Conservation (phyloP, 108 stramenopile genomes). For the Ochromonas danica region DNA sequence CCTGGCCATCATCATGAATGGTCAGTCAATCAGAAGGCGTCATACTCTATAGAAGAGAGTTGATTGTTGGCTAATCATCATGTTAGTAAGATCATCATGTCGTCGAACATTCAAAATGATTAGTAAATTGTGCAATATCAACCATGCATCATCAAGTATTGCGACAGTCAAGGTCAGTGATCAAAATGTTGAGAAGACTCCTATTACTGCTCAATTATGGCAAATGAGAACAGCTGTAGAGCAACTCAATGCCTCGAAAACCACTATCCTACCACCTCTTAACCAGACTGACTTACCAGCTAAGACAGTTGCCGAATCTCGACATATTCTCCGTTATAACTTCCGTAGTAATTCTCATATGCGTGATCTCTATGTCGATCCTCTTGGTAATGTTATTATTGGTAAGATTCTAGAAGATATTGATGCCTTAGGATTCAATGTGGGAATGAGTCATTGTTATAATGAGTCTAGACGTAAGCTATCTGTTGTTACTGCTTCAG, state of each 20-base stretch:
- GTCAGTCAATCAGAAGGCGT: too few species aligned
- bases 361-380: background rate
- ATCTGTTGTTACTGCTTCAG: constrained; percentile 6
- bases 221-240: background rate
- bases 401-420: constrained; percentile 8
- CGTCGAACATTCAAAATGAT: too few species aligned
- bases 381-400: background rate
- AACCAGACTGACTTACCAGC: background rate
- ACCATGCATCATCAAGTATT: too few species aligned
- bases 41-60: too few species aligned
- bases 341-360: background rate
- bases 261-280: background rate
- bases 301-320: background rate
- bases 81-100: too few species aligned
- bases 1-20: too few species aligned
- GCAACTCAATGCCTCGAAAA: background rate
- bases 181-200: constrained; percentile 9
- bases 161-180: too few species aligned
- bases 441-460: constrained; percentile 10
- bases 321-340: background rate
- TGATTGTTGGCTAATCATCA: too few species aligned
- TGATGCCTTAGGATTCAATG: background rate
- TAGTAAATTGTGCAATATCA: too few species aligned
- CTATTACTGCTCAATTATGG: constrained; percentile 6
- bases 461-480: background rate